These are phyloP conservation scores for Kwoniella dendrophila DNA, from an alignment of 768 basidiomycete genomes.

Conservation along the genomic window DNA sequence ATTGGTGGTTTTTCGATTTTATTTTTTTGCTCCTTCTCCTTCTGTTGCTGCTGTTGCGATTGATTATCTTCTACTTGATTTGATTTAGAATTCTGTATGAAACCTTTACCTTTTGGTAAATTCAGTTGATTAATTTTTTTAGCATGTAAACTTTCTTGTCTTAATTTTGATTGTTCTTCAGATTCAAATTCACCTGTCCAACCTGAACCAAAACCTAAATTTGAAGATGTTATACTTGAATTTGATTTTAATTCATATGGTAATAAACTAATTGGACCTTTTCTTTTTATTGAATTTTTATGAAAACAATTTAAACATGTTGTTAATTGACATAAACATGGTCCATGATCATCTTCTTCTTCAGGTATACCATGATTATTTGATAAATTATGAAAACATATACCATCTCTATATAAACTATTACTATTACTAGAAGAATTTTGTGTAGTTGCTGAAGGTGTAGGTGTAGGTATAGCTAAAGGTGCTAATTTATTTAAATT, in stretches of 20 bases:
- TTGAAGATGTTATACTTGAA: constrained; percentile 15
- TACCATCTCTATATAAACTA: constrained; percentile 39
- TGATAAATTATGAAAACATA: constrained; percentile 52
- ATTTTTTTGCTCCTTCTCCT: too few species aligned
- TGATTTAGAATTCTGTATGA: constrained; percentile 36
- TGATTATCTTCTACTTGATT: too few species aligned
- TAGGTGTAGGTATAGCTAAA: constrained; percentile 10
- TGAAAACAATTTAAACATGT: constrained; percentile 44
- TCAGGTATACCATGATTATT: constrained; percentile 45
- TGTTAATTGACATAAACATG: constrained; percentile 49
- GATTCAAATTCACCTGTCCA: constrained; percentile 40
- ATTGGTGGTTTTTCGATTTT: constrained; percentile 10
- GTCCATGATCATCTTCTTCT: constrained; percentile 48
- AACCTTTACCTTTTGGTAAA: constrained; percentile 42
- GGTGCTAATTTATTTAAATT: constrained; percentile 21
- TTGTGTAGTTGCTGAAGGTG: constrained; percentile 4
- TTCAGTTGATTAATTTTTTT: not conserved
- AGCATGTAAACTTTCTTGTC: constrained; percentile 19
- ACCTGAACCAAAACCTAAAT: too few species aligned
- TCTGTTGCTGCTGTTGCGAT: not conserved
- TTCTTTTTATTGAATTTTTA: constrained; percentile 25
- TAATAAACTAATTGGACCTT: constrained; percentile 35
- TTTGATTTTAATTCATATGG: constrained; percentile 35
- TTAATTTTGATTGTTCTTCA: constrained; percentile 28
- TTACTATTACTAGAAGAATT: constrained; percentile 1